Conservation (phyloP, 1,284 basidiomycete genomes). For the Crepidotus sp. region DNA sequence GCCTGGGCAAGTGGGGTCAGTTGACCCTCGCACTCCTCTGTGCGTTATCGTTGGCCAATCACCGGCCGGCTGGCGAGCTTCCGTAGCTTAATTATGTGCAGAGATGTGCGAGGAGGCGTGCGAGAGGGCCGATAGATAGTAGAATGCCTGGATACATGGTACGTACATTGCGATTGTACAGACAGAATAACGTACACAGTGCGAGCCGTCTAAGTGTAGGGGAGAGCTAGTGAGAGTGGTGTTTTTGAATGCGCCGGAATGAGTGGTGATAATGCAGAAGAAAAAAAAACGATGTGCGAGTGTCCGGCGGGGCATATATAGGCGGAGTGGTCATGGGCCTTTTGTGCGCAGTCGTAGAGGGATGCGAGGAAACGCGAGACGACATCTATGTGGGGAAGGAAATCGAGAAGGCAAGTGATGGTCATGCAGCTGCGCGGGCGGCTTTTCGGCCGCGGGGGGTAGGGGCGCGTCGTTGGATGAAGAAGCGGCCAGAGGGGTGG, state of each 20-base stretch:
- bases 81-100: not conserved
- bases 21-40: not conserved
- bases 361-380: slow-evolving; percentile 1
- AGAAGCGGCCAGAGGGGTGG: not conserved
- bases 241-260: slow-evolving; percentile 4
- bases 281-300: slow-evolving; percentile 13
- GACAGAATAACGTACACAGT: slow-evolving; percentile 22
- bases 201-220: slow-evolving; percentile 21
- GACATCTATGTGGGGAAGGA: slow-evolving; percentile 5
- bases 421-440: slow-evolving; percentile 6
- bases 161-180: slow-evolving; percentile 21
- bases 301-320: slow-evolving; percentile 11
- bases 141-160: slow-evolving; percentile 11
- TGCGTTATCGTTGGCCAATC: not conserved
- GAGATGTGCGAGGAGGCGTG: not conserved
- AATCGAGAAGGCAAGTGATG: not conserved
- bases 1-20: not conserved
- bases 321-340: slow-evolving; percentile 11
- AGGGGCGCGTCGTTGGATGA: slow-evolving; percentile 5
- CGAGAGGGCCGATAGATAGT: slow-evolving; percentile 4
- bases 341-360: slow-evolving; percentile 14
- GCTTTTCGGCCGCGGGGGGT: slow-evolving; percentile 8
- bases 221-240: slow-evolving; percentile 19
- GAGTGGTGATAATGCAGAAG: slow-evolving; percentile 1
- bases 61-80: not conserved